phyloP scores from a whole-genome alignment of 164 flowering plant species.

The Kalanchoe fedtschenkoi region DNA sequence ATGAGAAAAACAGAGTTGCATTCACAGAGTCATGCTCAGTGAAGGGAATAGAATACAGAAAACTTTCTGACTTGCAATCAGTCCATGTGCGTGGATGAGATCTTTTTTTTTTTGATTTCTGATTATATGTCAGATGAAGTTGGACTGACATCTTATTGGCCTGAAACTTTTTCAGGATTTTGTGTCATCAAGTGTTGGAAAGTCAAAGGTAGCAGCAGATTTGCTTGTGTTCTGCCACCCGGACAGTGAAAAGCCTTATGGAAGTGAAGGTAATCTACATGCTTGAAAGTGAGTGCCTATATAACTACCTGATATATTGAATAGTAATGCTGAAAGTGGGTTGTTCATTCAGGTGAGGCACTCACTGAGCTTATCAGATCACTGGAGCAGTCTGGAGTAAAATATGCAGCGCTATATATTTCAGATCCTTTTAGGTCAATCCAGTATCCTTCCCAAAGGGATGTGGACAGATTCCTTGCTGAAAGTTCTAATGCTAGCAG shows the following conservation, averaged over 20 bases:
- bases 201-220: conserved; percentile 31
- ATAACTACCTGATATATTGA: neutral
- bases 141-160: neutral
- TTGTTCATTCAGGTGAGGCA: conserved; percentile 42
- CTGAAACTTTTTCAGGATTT: conserved; percentile 38
- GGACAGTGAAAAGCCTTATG: conserved; percentile 24
- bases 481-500: conserved; percentile 42
- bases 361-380: conserved; percentile 49
- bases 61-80: conserved; percentile 41
- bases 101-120: neutral
- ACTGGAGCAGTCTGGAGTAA: conserved; percentile 54
- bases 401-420: conserved; percentile 62
- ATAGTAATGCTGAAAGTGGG: conserved; percentile 6
- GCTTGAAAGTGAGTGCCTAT: neutral
- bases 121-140: neutral
- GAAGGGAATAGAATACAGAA: conserved; percentile 33
- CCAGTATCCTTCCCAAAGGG: conserved; percentile 27
- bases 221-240: conserved; percentile 57
- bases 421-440: conserved; percentile 55
- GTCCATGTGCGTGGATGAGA: conserved; percentile 37
- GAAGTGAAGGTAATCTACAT: conserved; percentile 41
- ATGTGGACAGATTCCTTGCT: conserved; percentile 60
- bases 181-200: conserved; percentile 37
- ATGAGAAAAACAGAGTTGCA: conserved; percentile 33
- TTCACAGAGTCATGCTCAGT: conserved; percentile 51